Evolutionary conservation across 768 basidiomycete species (phyloP).

Genomic region (Harrya chromipes): DNA sequence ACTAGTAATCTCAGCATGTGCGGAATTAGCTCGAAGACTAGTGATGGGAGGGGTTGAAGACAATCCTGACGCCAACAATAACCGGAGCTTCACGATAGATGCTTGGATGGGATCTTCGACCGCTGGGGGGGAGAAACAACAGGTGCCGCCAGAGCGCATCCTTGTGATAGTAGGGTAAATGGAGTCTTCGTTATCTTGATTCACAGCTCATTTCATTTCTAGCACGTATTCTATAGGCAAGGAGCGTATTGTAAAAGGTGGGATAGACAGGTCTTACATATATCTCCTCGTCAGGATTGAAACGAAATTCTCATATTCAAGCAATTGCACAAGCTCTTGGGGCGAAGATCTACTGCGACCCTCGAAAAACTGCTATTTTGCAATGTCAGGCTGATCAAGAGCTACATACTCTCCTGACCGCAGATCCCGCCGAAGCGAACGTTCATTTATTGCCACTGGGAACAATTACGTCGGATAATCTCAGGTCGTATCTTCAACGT

Average conservation of each 20-base stretch:
- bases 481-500: slow-evolving; percentile 72
- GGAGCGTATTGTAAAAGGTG: slow-evolving; percentile 95
- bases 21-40: slow-evolving; percentile 67
- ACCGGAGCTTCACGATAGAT: slow-evolving; percentile 41
- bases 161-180: slow-evolving; percentile 74
- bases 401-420: slow-evolving; percentile 71
- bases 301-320: slow-evolving; percentile 26
- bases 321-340: slow-evolving; percentile 81
- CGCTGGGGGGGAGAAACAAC: slow-evolving; percentile 32
- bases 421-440: slow-evolving; percentile 68
- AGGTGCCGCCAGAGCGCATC: slow-evolving; percentile 36
- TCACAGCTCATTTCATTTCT: slow-evolving; percentile 2
- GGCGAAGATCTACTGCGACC: slow-evolving; percentile 86
- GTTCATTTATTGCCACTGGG: slow-evolving; percentile 87
- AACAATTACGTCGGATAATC: slow-evolving; percentile 69
- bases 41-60: slow-evolving; percentile 39
- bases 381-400: slow-evolving; percentile 84
- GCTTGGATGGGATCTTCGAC: slow-evolving; percentile 44
- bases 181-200: background rate
- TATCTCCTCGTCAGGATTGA: background rate
- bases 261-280: background rate
- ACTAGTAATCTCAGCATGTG: slow-evolving; percentile 91
- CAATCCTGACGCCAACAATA: slow-evolving; percentile 21
- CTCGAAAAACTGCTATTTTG: slow-evolving; percentile 77
- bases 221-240: slow-evolving; percentile 98